Evolutionary conservation across 1,284 basidiomycete species (phyloP), one percentile per base, ranked within the genome.

Genomic region (Singerocomus inundabilis): DNA sequence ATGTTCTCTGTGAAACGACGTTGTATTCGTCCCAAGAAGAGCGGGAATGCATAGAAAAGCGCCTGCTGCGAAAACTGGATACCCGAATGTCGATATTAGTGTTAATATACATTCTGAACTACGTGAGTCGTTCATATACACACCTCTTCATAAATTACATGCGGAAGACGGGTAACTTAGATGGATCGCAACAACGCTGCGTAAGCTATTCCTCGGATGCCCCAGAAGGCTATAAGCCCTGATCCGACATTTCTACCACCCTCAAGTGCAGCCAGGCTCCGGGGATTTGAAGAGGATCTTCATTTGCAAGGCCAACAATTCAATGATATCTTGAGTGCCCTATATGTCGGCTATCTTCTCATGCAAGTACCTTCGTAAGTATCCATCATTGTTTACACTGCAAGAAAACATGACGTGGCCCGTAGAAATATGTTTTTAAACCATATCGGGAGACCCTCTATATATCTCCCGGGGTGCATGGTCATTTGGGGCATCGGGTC

Each of bases 391-490:
- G 6, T 49, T n/a, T 46, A 6, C 28, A 30, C 26, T 42, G 13
- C 41, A 18, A 34, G 13, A 21, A 24, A 30, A 40, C 4, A 2
- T 30, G 12, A 29, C 25, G 29, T 32, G 25, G 24, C 16, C 33
- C 18, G 33, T 24, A 88, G 85, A 7, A 89, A 90, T 61, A 86
- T 88, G 77, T 80, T 87, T 54, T 63, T 91, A 46, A 85, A 88
- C 60, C 74, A 77, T 55, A 79, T 86, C 42, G 87, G 85, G 39
- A 81, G 75, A 57, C 91, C 90, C 0, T 91, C 88, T 0, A 61
- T 88, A 45, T 92, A 91, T 67, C 74, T 93, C 9, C 84, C 88
- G 0, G 57, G 61, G 41, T 89, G 85, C 57, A 90, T 93, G 82
- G 69, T 76, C 24, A 58, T 84, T 46, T 91, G 88, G 88, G 88